Percentiles rank a stretch among this genome's conserved stretches.
Evolutionary conservation across 257 asterid genomes (phyloP).

Genomic region (Solanum etuberosum): DNA sequence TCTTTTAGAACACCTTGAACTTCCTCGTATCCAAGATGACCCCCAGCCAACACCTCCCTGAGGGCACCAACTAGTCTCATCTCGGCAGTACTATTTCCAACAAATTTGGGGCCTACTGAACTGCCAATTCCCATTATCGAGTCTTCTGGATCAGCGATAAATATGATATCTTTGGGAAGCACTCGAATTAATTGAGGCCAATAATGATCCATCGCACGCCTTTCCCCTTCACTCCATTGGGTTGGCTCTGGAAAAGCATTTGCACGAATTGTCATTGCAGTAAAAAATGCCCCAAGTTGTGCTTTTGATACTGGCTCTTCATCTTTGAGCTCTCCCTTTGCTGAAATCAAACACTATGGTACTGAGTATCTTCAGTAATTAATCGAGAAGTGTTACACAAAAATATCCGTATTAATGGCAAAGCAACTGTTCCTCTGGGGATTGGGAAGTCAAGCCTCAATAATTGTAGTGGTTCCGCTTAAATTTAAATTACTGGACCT

Average conservation of each 20-base stretch:
- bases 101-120: constrained; percentile 69
- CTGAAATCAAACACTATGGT: constrained; percentile 22
- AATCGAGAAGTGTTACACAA: background rate
- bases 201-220: constrained; percentile 61
- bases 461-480: background rate
- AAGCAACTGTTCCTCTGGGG: background rate
- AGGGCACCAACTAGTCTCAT: constrained; percentile 98
- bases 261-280: constrained; percentile 92
- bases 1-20: constrained; percentile 88
- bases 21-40: constrained; percentile 95
- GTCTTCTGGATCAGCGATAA: constrained; percentile 92
- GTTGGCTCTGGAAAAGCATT: constrained; percentile 86
- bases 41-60: constrained; percentile 93
- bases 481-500: background rate
- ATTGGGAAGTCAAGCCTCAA: background rate
- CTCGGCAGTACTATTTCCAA: constrained; percentile 68
- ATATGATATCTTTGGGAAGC: constrained; percentile 68
- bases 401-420: background rate
- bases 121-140: constrained; percentile 71
- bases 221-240: constrained; percentile 98
- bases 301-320: constrained; percentile 76
- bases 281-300: constrained; percentile 88
- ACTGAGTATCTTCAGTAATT: background rate
- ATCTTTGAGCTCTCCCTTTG: constrained; percentile 62
- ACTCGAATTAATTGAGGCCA: constrained; percentile 78